Base-by-base conservation (phyloP, 2,329 filamentous ascomycete species). In the Fusarium globosum region DNA sequence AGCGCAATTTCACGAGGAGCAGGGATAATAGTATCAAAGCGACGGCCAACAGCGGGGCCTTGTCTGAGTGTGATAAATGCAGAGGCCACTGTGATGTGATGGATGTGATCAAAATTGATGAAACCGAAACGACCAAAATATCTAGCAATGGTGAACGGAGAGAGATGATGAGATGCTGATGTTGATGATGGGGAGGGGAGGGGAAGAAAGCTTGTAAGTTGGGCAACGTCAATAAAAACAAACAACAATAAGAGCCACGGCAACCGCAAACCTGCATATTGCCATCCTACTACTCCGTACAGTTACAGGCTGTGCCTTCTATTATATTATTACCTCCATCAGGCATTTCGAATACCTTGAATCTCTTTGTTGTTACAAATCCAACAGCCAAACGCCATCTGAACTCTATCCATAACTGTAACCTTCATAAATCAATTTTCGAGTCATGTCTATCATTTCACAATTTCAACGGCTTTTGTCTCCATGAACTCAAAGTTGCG, bases 1-100 rank as follows among this genome's bases (percentile, higher is more conserved):
- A 67, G 49, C 67, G 77, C 60, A 79, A 79, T 79, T 79, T 79
- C 73, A 65, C 69, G 62, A 61, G 65, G n/a, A 65, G 53, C 77
- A 76, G 73, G 77, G 77, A 67, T 70, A 45, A 61, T 48, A 58
- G 43, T 66, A 68, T 71, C 69, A 59, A 65, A 61, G 42, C 45
- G 42, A 35, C 68, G 66, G 72, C 70, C 73, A 75, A 75, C 73
- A 75, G 74, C 74, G 71, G 74, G 74, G 60, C 66, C 59, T 61
- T 72, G 70, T 69, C 61, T 69, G 45, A 56, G 61, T 55, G 49
- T 51, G 57, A 59, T 43, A 53, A 48, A 26, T 56, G 59, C 61
- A 51, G 30, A 35, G 30, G n/a, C 51, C 66, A 39, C 26, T 65
- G 48, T 56, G 55, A 65, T 52, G 49, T 38, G 56, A 71, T 39